Evolutionary conservation across 768 basidiomycete species (phyloP).

Genomic region (Boletus reticulatus): DNA sequence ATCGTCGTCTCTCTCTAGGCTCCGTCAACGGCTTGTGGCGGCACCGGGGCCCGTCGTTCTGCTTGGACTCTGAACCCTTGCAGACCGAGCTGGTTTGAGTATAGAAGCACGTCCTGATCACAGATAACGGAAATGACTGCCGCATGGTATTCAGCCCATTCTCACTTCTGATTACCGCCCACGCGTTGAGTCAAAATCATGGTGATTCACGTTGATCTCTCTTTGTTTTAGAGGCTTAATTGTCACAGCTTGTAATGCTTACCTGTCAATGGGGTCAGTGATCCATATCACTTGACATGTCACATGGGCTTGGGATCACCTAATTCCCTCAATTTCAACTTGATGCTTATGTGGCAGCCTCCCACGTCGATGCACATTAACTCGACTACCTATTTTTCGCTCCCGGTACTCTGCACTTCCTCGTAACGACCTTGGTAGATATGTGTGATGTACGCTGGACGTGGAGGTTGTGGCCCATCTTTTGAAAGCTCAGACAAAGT

Average conservation of each 20-base stretch:
- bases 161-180: no score
- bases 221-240: no score
- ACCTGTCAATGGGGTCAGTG: neutral
- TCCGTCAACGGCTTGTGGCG: neutral
- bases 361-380: neutral
- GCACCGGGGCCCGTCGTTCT: neutral
- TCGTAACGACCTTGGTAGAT: neutral
- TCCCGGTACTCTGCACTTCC: neutral
- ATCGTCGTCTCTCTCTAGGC: conserved; percentile 6
- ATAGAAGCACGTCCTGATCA: conserved; percentile 1
- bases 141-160: conserved; percentile 8
- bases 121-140: conserved; percentile 29
- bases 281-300: neutral
- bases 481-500: neutral
- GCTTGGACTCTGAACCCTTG: neutral
- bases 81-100: neutral
- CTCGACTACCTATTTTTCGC: neutral
- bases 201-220: no score
- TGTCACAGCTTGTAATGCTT: neutral
- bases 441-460: neutral
- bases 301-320: neutral
- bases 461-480: neutral
- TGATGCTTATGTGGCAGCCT: neutral
- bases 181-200: no score
- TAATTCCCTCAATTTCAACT: neutral